phyloP scores from a whole-genome alignment of 805 yeast species.

The Hanseniaspora meyeri region DNA sequence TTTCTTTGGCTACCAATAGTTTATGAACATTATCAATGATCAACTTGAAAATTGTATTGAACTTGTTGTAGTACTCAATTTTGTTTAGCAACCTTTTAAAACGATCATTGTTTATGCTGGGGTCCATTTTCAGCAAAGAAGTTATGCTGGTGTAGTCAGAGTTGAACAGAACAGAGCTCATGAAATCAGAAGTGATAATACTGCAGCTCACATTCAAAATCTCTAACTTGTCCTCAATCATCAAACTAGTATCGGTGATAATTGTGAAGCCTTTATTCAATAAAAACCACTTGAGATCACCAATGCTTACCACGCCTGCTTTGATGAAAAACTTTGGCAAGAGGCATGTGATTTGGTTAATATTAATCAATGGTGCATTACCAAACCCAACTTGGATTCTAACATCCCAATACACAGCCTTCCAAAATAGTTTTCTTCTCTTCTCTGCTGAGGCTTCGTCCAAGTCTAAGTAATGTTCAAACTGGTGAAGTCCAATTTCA shows the following conservation, averaged over 20 bases:
- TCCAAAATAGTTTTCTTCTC: conserved; percentile 13
- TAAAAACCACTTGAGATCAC: conserved; percentile 3
- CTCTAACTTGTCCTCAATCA: conserved; percentile 1
- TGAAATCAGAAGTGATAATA: conserved; percentile 3
- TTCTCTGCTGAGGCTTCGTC: conserved; percentile 11
- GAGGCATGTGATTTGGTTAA: not conserved
- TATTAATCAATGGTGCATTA: not conserved
- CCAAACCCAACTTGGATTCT: conserved; percentile 1
- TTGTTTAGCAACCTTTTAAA: not conserved
- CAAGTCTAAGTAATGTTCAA: conserved; percentile 8
- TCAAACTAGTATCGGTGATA: not conserved
- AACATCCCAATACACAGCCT: conserved; percentile 8
- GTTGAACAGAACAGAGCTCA: not conserved
- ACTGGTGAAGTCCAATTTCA: conserved; percentile 7
- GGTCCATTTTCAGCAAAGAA: not conserved
- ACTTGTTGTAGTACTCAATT: not conserved
- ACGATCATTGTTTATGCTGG: not conserved
- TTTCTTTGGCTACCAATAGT: not conserved
- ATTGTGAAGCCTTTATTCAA: not conserved
- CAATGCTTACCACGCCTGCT: conserved; percentile 3
- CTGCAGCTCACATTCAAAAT: not conserved
- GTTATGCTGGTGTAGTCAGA: not conserved
- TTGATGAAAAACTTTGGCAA: conserved; percentile 7
- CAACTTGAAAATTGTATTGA: conserved; percentile 1
- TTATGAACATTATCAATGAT: conserved; percentile 2